Evolutionary conservation across 75 land plant species (phyloP).

Genomic region (Sequoia sempervirens): DNA sequence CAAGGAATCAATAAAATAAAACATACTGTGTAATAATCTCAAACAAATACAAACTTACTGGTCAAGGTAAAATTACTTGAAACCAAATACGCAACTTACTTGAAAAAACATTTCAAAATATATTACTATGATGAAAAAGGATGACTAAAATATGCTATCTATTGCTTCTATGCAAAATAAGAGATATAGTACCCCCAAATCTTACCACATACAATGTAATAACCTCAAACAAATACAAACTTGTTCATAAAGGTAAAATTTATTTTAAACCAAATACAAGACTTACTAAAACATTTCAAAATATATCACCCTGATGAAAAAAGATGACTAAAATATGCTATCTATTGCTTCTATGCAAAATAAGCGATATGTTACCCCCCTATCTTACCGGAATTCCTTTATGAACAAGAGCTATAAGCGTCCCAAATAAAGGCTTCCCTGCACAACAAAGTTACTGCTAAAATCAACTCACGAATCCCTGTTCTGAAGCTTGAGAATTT

Average conservation of each 20-base stretch:
- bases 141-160: neutral
- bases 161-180: neutral
- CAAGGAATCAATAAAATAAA: no score
- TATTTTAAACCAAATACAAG: neutral
- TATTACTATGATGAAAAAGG: neutral
- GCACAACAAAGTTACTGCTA: conserved; percentile 16
- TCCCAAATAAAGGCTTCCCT: conserved; percentile 99
- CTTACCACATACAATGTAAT: conserved; percentile 26
- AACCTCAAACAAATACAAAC: neutral
- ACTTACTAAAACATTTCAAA: neutral
- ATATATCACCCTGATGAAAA: neutral
- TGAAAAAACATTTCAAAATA: neutral
- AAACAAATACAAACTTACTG: neutral
- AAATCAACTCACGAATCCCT: neutral
- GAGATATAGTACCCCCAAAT: neutral
- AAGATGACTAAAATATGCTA: neutral
- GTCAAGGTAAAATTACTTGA: neutral
- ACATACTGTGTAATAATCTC: neutral
- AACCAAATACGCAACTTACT: neutral
- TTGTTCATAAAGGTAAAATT: neutral
- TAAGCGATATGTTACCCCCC: neutral
- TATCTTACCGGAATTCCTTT: conserved; percentile 83
- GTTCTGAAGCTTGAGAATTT: neutral
- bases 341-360: neutral
- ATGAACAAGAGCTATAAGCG: conserved; percentile 83